Percentiles rank a stretch among this genome's conserved stretches.
These are phyloP conservation scores for Lipomyces lipofer DNA, from an alignment of 805 yeast genomes.

Conservation along the genomic window DNA sequence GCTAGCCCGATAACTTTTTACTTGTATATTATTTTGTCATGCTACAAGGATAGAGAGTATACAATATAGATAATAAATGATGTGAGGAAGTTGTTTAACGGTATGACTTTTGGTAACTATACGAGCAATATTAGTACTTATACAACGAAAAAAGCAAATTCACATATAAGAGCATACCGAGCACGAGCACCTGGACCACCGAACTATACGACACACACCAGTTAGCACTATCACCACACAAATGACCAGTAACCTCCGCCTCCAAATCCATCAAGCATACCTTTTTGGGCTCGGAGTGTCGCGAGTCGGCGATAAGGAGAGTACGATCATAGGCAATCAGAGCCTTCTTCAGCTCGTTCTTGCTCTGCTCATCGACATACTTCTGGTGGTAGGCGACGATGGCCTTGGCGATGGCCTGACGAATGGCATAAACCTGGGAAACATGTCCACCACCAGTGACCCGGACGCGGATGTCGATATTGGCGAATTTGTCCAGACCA, in stretches of 20 bases:
- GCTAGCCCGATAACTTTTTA: constrained; percentile 10
- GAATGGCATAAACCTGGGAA: constrained; percentile 98
- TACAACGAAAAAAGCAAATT: neutral
- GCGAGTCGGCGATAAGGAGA: constrained; percentile 97
- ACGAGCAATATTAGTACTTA: neutral
- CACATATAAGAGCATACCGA: constrained; percentile 51
- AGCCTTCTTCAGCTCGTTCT: constrained; percentile 98
- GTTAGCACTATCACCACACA: neutral
- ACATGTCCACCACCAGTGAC: constrained; percentile 99
- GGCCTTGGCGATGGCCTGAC: constrained; percentile 99
- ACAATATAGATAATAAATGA: constrained; percentile 5
- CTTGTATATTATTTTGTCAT: constrained; percentile 11
- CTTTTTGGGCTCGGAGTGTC: constrained; percentile 99
- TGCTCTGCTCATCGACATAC: constrained; percentile 98
- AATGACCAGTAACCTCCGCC: neutral
- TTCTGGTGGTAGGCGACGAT: constrained; percentile 99
- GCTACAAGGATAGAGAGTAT: constrained; percentile 4
- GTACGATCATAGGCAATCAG: constrained; percentile 98
- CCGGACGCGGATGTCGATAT: constrained; percentile 97
- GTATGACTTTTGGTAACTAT: constrained; percentile 91
- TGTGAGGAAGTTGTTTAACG: constrained; percentile 62
- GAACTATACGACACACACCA: constrained; percentile 48
- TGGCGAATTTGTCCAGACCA: constrained; percentile 98
- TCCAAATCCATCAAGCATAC: constrained; percentile 5
- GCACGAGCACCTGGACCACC: constrained; percentile 99